Base-by-base conservation (phyloP, 371 early-diverging fungal species). In the Mortierella sp. region DNA sequence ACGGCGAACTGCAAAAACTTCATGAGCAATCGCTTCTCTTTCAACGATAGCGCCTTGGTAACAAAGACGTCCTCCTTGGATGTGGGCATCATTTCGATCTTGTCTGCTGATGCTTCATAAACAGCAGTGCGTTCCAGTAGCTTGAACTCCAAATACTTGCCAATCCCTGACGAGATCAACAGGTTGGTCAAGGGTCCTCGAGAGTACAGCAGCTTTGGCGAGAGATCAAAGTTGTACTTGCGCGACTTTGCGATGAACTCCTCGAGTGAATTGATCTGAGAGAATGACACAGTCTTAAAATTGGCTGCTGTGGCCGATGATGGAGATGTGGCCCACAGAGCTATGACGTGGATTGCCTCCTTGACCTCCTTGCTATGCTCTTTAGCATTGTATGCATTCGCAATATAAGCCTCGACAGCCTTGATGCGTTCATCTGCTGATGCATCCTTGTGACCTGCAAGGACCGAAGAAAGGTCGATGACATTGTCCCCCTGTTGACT, bases 31-130 rank as follows among this genome's bases (percentile, higher is more conserved):
- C 97, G 84, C 79, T 97, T 97, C 51, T 95, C 96, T 45, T 93
- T 80, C 43, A 96, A 81, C 3, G 80, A 81, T 7, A 96, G 84
- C 10, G 87, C 72, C 39, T 91, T 86, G 71, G 89, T 90, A 14
- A 87, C 85, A 82, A 98, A 98, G 13, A 98, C 89, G 71, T 95
- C 97, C 74, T 95, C 95, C 72, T 95, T 97, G 49, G 94, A 91
- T n/a, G 91, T 87, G 0, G 97, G 97, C 14, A 96, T 94, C 89
- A 63, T 56, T 58, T 74, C 64, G 2, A 66, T 63, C 18, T 72
- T 72, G 48, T 67, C 78, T 16, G 79, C 65, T 0, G 64, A 62
- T 39, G 78, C 72, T 64, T 81, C 84, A 46, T 80, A 87, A 2
- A 91, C 70, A 58, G 78, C 92, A 19, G 88, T 87, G 18, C 83